phyloP scores from a whole-genome alignment of 1,284 basidiomycete genomes.

The Boletus hoseneyae region DNA sequence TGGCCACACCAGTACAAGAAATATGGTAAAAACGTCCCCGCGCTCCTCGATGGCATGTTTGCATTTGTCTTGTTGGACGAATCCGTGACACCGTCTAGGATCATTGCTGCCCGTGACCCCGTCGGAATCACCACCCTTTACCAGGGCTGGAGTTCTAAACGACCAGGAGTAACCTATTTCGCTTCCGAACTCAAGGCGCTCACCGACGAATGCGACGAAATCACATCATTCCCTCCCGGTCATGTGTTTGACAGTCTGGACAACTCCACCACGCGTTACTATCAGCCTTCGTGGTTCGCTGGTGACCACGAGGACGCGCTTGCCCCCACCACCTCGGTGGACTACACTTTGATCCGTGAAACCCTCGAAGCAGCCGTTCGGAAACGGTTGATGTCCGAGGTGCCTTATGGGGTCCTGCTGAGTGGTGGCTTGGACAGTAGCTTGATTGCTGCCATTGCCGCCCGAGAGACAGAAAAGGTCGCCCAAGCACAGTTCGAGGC shows the following conservation, averaged over 20 bases:
- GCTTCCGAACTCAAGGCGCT: slow-evolving; percentile 96
- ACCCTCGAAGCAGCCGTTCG: slow-evolving; percentile 89
- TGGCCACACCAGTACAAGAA: slow-evolving; percentile 68
- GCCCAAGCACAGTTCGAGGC: slow-evolving; percentile 74
- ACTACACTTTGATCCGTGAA: slow-evolving; percentile 75
- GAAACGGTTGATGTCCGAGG: slow-evolving; percentile 98
- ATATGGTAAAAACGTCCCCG: slow-evolving; percentile 73
- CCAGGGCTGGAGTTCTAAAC: slow-evolving; percentile 88
- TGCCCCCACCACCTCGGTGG: slow-evolving; percentile 62
- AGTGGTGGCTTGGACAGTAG: slow-evolving; percentile 96
- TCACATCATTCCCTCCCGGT: slow-evolving; percentile 96
- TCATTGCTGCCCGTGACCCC: slow-evolving; percentile 96
- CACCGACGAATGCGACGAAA: slow-evolving; percentile 89
- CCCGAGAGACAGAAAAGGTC: slow-evolving; percentile 93
- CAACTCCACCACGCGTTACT: slow-evolving; percentile 78
- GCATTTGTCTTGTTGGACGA: slow-evolving; percentile 97
- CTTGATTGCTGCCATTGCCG: slow-evolving; percentile 95
- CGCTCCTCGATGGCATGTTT: slow-evolving; percentile 97
- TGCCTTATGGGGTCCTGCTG: slow-evolving; percentile 96
- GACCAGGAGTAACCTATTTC: slow-evolving; percentile 87
- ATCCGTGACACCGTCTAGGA: slow-evolving; percentile 81
- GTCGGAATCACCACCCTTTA: slow-evolving; percentile 99
- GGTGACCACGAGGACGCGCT: slow-evolving; percentile 61
- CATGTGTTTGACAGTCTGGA: slow-evolving; percentile 90
- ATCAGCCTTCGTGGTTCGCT: slow-evolving; percentile 82